Evolutionary conservation across 768 basidiomycete species (phyloP), one percentile per base, ranked within the genome.

Genomic region (Zangia roseola): DNA sequence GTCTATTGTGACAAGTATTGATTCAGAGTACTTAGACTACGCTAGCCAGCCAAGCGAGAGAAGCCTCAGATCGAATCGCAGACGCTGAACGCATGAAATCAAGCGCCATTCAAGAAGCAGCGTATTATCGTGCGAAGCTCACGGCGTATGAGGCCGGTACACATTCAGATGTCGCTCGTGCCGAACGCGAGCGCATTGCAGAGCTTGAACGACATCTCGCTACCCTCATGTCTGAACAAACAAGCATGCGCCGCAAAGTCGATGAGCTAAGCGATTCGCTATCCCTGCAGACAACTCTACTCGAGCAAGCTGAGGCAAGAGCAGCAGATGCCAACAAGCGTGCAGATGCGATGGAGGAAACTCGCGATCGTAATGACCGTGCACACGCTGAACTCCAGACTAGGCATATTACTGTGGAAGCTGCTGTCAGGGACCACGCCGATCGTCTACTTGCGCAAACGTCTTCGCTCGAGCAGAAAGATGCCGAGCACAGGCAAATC

Each of bases 121-220:
- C 94, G 1, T 97, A 88, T 71, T 97, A 94, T 65, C 91, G 94
- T 42, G 91, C 94, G 40, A 97, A 98, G 70, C 73, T 95, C n/a
- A 79, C 84, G 3, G 93, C 95, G 0, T 70, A 91, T 43, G 97
- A 98, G 64, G 71, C 79, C 1, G 76, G 79, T 37, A 79, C 82
- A 16, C 78, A 84, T 10, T 62, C 71, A 6, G 94, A 95, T 28
- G 61, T 83, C 2, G 70, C 74, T 26, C 83, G 83, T 24, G 63
- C 94, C 6, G 94, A 97, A 55, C 82, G 84, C 10, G 88, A 92
- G 42, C 89, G 93, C 31, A 69, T 84, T 17, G 62, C 74, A 16
- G 84, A 89, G 33, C 77, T 95, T 31, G 94, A 95, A 64, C 75
- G 75, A 21, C 83, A 86, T 52, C 67, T 93, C 28, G 73, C 84